A percentile compares a stretch with the other conserved stretches of the same genome.
Conservation (phyloP, 2,329 filamentous ascomycete genomes). For the Plectosphaerella plurivora region DNA sequence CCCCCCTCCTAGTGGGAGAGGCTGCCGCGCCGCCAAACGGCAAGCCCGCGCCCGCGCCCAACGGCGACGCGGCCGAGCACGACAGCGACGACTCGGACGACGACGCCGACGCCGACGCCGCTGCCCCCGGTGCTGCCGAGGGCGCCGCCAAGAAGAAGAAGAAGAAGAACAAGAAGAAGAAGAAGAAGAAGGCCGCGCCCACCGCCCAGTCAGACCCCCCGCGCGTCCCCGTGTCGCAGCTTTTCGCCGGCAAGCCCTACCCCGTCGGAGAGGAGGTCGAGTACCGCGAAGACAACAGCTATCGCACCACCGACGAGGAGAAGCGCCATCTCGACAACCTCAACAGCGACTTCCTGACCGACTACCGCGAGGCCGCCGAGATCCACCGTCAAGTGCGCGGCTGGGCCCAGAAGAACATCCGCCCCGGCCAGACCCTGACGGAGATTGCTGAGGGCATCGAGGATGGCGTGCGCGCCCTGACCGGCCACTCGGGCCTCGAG, state of each 20-base stretch:
- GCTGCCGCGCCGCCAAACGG: slow-evolving; percentile 28
- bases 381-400: slow-evolving; percentile 84
- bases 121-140: slow-evolving; percentile 25
- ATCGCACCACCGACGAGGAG: slow-evolving; percentile 78
- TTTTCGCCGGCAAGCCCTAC: slow-evolving; percentile 70
- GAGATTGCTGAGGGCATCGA: slow-evolving; percentile 88
- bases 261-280: slow-evolving; percentile 75
- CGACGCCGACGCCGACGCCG: slow-evolving; percentile 33
- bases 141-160: slow-evolving; percentile 64
- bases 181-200: slow-evolving; percentile 62
- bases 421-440: slow-evolving; percentile 74
- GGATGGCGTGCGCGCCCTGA: slow-evolving; percentile 71
- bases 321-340: slow-evolving; percentile 73
- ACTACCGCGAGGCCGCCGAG: slow-evolving; percentile 83
- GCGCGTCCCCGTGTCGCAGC: slow-evolving; percentile 65
- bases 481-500: slow-evolving; percentile 70
- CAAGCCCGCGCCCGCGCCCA: slow-evolving; percentile 30
- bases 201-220: slow-evolving; percentile 75
- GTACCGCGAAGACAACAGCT: slow-evolving; percentile 72
- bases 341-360: slow-evolving; percentile 62
- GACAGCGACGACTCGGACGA: slow-evolving; percentile 50
- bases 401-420: slow-evolving; percentile 75
- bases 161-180: slow-evolving; percentile 77
- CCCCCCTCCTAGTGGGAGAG: slow-evolving; percentile 30
- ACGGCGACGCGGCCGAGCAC: slow-evolving; percentile 29